Conservation (phyloP, 176 grass and related monocot genomes). For the Bromus sterilis region DNA sequence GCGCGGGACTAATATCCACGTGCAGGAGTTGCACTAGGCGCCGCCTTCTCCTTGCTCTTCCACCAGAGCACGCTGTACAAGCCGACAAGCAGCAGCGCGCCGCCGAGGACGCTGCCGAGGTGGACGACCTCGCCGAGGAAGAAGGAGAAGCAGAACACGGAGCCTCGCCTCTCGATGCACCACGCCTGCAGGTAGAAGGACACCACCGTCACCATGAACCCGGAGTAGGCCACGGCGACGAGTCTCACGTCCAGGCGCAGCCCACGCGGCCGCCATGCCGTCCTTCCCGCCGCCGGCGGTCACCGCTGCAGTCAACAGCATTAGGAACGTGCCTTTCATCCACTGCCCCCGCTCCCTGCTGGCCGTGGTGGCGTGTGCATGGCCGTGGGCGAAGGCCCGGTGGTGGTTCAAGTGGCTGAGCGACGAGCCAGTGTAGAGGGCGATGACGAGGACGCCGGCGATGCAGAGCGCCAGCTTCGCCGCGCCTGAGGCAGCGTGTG, state of each 20-base stretch:
- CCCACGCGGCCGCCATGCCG: constrained; percentile 22
- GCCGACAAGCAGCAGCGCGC: constrained; percentile 30
- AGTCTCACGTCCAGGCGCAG: constrained; percentile 34
- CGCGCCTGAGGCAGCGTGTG: constrained; percentile 5
- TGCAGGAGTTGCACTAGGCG: neutral
- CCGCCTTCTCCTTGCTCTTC: neutral
- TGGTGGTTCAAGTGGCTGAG: neutral
- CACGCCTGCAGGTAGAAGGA: constrained; percentile 64
- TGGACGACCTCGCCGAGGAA: constrained; percentile 40
- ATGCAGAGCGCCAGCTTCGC: constrained; percentile 26
- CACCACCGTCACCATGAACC: constrained; percentile 31
- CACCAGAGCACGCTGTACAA: constrained; percentile 55
- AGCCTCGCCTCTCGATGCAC: constrained; percentile 41
- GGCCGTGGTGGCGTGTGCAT: neutral
- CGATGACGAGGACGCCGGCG: constrained; percentile 20
- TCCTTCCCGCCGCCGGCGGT: constrained; percentile 16
- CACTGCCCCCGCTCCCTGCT: neutral
- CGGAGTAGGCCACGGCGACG: constrained; percentile 37
- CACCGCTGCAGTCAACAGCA: constrained; percentile 30
- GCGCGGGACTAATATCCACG: too few relatives aligned
- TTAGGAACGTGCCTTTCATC: constrained; percentile 41
- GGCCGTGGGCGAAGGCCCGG: neutral
- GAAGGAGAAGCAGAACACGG: constrained; percentile 38
- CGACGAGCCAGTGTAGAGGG: constrained; percentile 13
- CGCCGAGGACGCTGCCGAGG: constrained; percentile 47